Conservation (phyloP, 2,329 filamentous ascomycete genomes). For the Davidsoniella virescens region DNA sequence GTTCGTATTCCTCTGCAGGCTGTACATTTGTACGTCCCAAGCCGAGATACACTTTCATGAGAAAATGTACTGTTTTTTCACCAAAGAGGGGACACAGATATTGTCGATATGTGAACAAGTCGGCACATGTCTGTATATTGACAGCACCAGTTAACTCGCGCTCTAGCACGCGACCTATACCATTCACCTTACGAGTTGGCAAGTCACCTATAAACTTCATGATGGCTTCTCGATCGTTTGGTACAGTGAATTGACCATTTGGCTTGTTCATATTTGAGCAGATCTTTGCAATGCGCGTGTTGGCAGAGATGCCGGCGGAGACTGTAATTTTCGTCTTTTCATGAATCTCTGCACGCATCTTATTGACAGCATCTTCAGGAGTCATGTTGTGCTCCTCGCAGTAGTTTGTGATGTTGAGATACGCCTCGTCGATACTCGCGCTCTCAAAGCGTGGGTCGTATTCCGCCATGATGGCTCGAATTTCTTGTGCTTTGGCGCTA, state of each 20-base stretch:
- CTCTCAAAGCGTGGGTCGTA: conserved; percentile 88
- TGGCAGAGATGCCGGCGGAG: conserved; percentile 85
- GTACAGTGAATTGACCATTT: conserved; percentile 72
- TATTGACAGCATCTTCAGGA: conserved; percentile 57
- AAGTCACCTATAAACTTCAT: conserved; percentile 74
- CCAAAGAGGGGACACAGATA: conserved; percentile 68
- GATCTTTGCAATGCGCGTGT: conserved; percentile 88
- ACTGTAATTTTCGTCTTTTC: conserved; percentile 70
- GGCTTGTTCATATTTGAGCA: conserved; percentile 93
- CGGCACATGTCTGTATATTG: conserved; percentile 73
- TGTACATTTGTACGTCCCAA: conserved; percentile 73
- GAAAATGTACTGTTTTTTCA: conserved; percentile 76
- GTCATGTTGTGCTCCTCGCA: conserved; percentile 51
- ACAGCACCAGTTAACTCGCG: conserved; percentile 70
- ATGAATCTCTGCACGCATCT: conserved; percentile 62
- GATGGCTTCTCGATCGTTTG: conserved; percentile 55
- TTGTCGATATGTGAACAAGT: conserved; percentile 64
- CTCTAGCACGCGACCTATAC: conserved; percentile 86
- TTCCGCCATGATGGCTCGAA: conserved; percentile 63
- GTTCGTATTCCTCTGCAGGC: conserved; percentile 74
- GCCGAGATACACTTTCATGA: conserved; percentile 71
- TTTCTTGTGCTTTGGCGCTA: conserved; percentile 71
- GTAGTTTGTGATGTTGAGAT: conserved; percentile 84
- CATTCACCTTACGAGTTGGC: conserved; percentile 81
- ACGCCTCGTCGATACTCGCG: conserved; percentile 90